These are phyloP conservation scores for Alnus rubra DNA, from an alignment of 306 rosid species.

Conservation along the genomic window DNA sequence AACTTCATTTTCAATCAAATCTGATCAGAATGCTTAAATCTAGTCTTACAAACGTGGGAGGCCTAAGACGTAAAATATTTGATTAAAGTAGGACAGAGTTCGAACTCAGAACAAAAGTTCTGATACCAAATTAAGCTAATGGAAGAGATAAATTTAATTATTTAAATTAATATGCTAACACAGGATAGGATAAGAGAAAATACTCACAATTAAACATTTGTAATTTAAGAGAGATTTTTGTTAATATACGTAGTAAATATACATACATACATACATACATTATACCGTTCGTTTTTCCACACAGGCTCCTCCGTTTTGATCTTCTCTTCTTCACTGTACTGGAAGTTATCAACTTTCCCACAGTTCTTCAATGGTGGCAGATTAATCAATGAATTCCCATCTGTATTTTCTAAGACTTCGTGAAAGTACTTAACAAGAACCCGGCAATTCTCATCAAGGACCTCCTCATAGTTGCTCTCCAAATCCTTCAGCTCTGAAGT, in stretches of 20 bases:
- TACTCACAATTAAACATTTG: no score
- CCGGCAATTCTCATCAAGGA: slow-evolving; percentile 65
- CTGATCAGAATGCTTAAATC: not conserved
- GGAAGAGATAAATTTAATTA: no score
- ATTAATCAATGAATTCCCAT: slow-evolving; percentile 25
- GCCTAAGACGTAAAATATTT: no score
- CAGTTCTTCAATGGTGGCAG: slow-evolving; percentile 41
- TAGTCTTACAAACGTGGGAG: not conserved
- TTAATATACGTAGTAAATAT: no score
- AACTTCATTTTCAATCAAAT: not conserved
- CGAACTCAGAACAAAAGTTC: no score
- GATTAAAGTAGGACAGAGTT: no score
- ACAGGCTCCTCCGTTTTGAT: slow-evolving; percentile 30
- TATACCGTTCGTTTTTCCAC: slow-evolving; percentile 71
- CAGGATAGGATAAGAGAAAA: no score
- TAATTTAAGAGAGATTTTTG: no score
- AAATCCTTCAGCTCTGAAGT: slow-evolving; percentile 59
- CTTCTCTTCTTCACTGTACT: slow-evolving; percentile 18
- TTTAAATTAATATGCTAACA: no score
- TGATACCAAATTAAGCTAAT: no score
- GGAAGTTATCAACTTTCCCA: slow-evolving; percentile 16
- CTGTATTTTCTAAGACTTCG: slow-evolving; percentile 43
- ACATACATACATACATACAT: slow-evolving; percentile 41
- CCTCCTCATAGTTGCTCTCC: slow-evolving; percentile 63
- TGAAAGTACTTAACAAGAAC: slow-evolving; percentile 54